These are phyloP conservation scores for Pleurotus djamor DNA, from an alignment of 768 basidiomycete species.

Conservation along the genomic window DNA sequence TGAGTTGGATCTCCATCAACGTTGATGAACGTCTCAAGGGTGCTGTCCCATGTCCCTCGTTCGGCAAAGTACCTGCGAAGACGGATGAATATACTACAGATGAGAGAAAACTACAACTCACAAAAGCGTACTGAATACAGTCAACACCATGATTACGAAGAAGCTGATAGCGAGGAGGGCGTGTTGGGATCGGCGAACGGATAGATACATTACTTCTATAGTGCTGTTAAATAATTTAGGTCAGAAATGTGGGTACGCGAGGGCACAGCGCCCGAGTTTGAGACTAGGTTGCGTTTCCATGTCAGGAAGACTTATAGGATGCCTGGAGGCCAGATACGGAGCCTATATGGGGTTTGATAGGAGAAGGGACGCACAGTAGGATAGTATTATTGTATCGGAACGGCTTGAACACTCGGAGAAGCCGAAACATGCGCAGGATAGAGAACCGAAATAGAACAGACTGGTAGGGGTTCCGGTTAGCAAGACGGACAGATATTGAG, in stretches of 20 bases:
- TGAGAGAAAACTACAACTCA: conserved; percentile 28
- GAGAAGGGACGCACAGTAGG: conserved; percentile 54
- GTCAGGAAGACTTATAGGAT: too few species aligned
- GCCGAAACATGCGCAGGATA: conserved; percentile 85
- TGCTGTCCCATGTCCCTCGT: conserved; percentile 85
- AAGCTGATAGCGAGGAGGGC: conserved; percentile 85
- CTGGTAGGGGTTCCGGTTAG: conserved; percentile 28
- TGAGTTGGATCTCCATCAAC: conserved; percentile 81
- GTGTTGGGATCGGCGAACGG: conserved; percentile 82
- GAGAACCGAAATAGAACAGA: conserved; percentile 89
- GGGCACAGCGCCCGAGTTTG: background rate
- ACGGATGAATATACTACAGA: background rate
- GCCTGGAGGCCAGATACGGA: too few species aligned
- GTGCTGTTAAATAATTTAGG: conserved; percentile 43
- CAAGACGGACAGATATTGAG: background rate
- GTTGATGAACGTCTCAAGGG: conserved; percentile 78
- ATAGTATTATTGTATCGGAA: conserved; percentile 85
- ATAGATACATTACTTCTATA: conserved; percentile 91
- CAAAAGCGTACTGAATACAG: conserved; percentile 86
- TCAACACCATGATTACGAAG: conserved; percentile 85
- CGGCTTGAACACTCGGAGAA: conserved; percentile 85
- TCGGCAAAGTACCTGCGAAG: conserved; percentile 78
- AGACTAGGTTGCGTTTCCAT: too few species aligned
- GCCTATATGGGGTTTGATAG: too few species aligned
- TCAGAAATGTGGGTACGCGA: background rate